Evolutionary conservation across 805 yeast species (phyloP).

Genomic region (Lachancea mirantina): DNA sequence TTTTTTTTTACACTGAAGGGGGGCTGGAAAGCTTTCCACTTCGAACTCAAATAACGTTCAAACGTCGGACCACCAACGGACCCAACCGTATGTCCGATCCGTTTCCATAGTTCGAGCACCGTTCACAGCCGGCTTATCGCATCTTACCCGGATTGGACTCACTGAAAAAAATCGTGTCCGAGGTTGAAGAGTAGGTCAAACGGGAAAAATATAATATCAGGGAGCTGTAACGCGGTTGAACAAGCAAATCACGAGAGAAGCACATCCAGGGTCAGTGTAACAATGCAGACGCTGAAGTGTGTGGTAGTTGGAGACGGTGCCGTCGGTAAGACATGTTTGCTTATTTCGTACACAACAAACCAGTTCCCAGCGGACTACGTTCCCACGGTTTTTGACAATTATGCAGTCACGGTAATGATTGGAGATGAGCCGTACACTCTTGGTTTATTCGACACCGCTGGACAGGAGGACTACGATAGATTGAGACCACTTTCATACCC

Average conservation of each 20-base stretch:
- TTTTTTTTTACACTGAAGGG: too few relatives aligned
- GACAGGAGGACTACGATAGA: conserved; percentile 98
- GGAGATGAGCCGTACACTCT: conserved; percentile 97
- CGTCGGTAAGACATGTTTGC: conserved; percentile 94
- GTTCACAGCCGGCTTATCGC: too few relatives aligned
- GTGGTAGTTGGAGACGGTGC: conserved; percentile 99
- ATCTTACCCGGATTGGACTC: background rate
- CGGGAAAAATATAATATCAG: too few relatives aligned
- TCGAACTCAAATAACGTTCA: too few relatives aligned
- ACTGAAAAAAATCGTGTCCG: conserved; percentile 1
- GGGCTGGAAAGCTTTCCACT: too few relatives aligned
- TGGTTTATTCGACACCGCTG: conserved; percentile 98
- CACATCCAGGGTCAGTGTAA: conserved; percentile 8
- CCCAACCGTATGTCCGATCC: too few relatives aligned
- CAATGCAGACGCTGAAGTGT: conserved; percentile 68
- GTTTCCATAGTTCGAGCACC: too few relatives aligned
- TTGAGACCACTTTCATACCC: conserved; percentile 95
- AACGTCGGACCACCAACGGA: too few relatives aligned
- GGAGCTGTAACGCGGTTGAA: too few relatives aligned
- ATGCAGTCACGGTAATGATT: conserved; percentile 89
- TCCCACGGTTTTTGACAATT: conserved; percentile 96
- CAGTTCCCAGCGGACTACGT: conserved; percentile 98
- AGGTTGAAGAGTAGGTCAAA: too few relatives aligned
- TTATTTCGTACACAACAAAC: conserved; percentile 92
- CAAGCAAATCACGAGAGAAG: too few relatives aligned